A percentile compares a stretch with the other conserved stretches of the same genome.
phyloP scores from a whole-genome alignment of 176 grass and related monocot genomes.

The Avena sativa region DNA sequence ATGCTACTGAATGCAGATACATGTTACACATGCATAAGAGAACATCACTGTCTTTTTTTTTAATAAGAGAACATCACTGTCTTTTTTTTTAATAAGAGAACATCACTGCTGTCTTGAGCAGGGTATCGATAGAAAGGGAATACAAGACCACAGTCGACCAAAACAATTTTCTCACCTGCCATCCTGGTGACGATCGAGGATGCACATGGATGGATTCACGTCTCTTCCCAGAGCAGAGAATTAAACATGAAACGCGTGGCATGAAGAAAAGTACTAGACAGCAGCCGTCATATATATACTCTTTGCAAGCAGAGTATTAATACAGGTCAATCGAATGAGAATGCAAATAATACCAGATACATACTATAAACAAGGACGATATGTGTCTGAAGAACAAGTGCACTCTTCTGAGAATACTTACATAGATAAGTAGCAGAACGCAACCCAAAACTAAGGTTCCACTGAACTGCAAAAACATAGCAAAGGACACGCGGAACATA shows the following conservation, averaged over 20 bases:
- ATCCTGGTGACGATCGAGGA: neutral
- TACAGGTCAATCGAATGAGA: neutral
- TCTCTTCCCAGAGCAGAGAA: neutral
- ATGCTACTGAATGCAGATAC: no score
- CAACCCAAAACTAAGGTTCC: neutral
- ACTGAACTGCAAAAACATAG: neutral
- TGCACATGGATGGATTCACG: no score
- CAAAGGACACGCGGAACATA: neutral
- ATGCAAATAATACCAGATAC: neutral
- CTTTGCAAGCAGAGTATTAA: neutral
- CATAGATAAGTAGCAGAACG: neutral
- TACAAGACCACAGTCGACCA: neutral
- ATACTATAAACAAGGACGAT: neutral
- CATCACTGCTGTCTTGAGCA: neutral
- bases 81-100: neutral
- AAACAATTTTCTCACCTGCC: neutral
- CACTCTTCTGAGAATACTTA: neutral
- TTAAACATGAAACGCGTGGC: neutral
- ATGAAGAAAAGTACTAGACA: neutral
- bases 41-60: no score
- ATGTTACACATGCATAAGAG: no score
- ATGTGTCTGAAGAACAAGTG: neutral
- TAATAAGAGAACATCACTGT: no score
- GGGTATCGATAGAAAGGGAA: neutral
- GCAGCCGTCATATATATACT: neutral